Evolutionary conservation across 2,329 filamentous ascomycete genomes (phyloP), one percentile per base, ranked within the genome.

Genomic region (Epichloe bromicola): DNA sequence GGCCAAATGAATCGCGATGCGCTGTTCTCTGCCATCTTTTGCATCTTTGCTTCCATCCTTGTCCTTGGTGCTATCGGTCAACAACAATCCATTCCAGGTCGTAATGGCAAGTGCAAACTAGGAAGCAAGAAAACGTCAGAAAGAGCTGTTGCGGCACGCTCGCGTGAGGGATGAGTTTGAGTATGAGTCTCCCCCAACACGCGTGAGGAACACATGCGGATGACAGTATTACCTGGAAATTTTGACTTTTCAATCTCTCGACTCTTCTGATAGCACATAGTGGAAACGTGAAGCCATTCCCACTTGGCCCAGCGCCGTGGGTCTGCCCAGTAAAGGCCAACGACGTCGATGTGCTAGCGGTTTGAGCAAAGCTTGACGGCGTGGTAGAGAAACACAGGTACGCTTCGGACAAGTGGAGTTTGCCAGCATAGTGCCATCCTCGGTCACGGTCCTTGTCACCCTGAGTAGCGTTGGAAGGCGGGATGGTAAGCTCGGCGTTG

Each of bases 301-400:
- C 91, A 51, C 88, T 87, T 3, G 93, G 91, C 0, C 93, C 93
- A 20, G 87, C 88, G 53, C 93, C 89, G 63, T 95, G 86, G 30
- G 91, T 96, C 66, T 95, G 88, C 15, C 90, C 93, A 4, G 88
- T 94, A 69, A 94, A 97, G 52, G 82, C 80, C 45, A 85, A 88
- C 19, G 89, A 90, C 0, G 85, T 83, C 55, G 81, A 83, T 19
- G 85, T 81, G 65, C 83, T 95, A 15, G 91, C 85, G 1, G 85
- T 83, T 56, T 82, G 83, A 41, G 87, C 68, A 68, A 96, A 96
- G 70, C 88, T 94, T 10, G 88, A 86, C 15, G 88, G 83, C 49
- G 93, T 88, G 7, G 93, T 96, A 0, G 90, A 96, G 73, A 98
- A 98, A 75, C 90, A 97, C 60, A 98, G 82, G 69, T 86, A 98